Evolutionary conservation across 345 rosid species (phyloP).

Genomic region (Theobroma cacao): DNA sequence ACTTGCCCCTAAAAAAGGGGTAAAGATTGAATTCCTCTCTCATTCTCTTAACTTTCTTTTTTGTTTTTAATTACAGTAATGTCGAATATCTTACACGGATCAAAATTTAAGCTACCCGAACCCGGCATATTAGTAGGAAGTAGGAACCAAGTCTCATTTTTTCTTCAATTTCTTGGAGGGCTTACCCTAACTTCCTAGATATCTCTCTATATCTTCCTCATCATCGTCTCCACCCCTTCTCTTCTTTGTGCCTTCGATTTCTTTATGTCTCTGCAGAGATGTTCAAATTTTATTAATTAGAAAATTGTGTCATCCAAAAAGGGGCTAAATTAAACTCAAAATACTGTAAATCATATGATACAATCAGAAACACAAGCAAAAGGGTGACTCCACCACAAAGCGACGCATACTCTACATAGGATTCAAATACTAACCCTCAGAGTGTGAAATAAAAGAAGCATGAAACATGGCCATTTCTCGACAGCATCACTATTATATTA

Average conservation of each 20-base stretch:
- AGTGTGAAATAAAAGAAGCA: background rate
- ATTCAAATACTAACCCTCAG: background rate
- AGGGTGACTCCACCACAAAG: background rate
- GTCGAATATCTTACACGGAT: background rate
- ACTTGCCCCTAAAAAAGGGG: background rate
- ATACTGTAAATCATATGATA: background rate
- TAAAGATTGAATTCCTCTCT: background rate
- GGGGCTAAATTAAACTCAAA: background rate
- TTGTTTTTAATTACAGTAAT: background rate
- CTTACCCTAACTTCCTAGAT: conserved; percentile 2
- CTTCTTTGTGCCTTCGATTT: background rate
- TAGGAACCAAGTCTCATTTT: background rate
- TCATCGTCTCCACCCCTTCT: background rate
- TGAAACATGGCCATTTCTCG: too few relatives aligned
- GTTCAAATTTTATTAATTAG: background rate
- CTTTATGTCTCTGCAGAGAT: background rate
- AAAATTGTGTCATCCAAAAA: background rate
- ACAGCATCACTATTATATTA: too few relatives aligned
- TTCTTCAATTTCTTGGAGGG: background rate
- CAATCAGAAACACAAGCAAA: background rate
- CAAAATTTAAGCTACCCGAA: background rate
- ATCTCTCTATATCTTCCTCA: background rate
- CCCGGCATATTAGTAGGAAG: background rate
- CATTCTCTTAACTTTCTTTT: background rate
- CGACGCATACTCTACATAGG: background rate